Percentiles rank a stretch among this genome's conserved stretches.
Conservation (phyloP, 306 rosid species). For the Castanea sativa region DNA sequence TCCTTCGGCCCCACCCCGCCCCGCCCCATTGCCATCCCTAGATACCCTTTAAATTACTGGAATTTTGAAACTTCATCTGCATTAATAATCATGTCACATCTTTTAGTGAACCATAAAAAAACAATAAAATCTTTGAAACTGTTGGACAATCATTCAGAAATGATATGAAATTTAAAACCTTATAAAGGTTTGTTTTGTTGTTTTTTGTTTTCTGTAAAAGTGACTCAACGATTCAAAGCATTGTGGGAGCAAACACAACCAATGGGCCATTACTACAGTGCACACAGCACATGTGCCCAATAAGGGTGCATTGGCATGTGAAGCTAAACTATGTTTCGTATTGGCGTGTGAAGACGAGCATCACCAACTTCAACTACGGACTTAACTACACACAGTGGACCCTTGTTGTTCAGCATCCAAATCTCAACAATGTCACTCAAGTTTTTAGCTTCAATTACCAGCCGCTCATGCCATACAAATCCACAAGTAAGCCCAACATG, state of each 20-base stretch:
- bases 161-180: too few relatives aligned
- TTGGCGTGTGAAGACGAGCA: slow-evolving; percentile 78
- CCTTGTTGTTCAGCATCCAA: slow-evolving; percentile 80
- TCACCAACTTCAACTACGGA: slow-evolving; percentile 71
- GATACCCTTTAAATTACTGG: too few relatives aligned
- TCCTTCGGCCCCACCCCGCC: too few relatives aligned
- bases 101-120: too few relatives aligned
- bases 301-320: slow-evolving; percentile 84
- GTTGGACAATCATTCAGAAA: too few relatives aligned
- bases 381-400: slow-evolving; percentile 74
- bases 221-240: slow-evolving; percentile 52
- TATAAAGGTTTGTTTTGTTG: too few relatives aligned
- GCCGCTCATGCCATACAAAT: slow-evolving; percentile 74
- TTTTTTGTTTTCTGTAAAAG: slow-evolving; percentile 25
- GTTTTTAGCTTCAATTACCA: slow-evolving; percentile 83
- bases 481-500: slow-evolving; percentile 59
- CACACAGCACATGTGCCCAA: slow-evolving; percentile 80
- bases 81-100: too few relatives aligned
- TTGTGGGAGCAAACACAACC: slow-evolving; percentile 40
- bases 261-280: slow-evolving; percentile 70
- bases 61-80: too few relatives aligned
- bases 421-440: slow-evolving; percentile 83
- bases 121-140: too few relatives aligned
- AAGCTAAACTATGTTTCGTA: slow-evolving; percentile 72
- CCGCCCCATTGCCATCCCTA: too few relatives aligned